Base-by-base conservation (phyloP, 2,329 filamentous ascomycete species). In the Aspergillus persii region DNA sequence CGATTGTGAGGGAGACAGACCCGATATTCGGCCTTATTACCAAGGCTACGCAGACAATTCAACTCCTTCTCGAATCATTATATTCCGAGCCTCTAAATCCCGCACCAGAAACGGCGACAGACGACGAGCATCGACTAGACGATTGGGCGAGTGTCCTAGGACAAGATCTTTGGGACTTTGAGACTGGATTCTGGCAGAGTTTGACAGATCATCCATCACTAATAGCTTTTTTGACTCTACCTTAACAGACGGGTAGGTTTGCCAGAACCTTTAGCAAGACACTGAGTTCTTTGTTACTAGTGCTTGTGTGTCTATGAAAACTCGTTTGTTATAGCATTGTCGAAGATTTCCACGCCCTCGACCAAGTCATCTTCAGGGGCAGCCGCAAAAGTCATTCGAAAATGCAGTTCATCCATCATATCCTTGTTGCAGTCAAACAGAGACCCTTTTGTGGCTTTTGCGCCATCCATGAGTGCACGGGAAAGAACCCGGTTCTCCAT, bases 171-270 rank as follows among this genome's bases (percentile, higher is more conserved):
- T 69, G 64, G 68, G 69, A 71, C 59, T 69, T 66, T 26, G 68
- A 71, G 58, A 62, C 64, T 46, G 67, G 62, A 3, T 71, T 70
- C 39, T 71, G 66, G 69, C 62, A 68, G 50, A 66, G 60, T 49
- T 30, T 71, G 51, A 67, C 69, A 15, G 69, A 70, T 58, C 69
- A 70, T 55, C 69, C 68, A 7, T 67, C 63, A 18, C 56, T 69
- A 5, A 5, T 41, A 11, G 36, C 36, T 41, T 41, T 41, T 41
- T 41, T 41, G 36, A 41, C 15, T 41, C 36, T 7, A 15, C 6
- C 2, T 41, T 41, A n/a, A 41, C 36, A 41, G 36, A 41, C 12
- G 36, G 7, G 2, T 41, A 41, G 36, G 36, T 15, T 39, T n/a
- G 4, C 11, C 11, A 33, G 8, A 23, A 23, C 18, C 18, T 23